Base-by-base conservation (phyloP, 2,329 filamentous ascomycete species). In the Claviceps quebecensis region DNA sequence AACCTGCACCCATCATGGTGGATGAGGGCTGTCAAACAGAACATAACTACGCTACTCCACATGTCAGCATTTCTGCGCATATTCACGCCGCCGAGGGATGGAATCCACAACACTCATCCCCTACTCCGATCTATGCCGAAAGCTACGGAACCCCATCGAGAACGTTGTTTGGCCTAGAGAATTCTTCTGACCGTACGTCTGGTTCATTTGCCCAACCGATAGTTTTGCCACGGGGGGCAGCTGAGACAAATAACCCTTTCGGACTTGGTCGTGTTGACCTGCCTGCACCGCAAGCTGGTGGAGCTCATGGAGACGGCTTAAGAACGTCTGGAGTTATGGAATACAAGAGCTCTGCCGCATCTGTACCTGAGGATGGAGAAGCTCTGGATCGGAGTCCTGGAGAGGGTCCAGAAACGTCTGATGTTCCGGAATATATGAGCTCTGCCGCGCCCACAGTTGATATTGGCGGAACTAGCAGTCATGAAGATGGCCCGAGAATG, bases 1-100 rank as follows among this genome's bases (percentile, higher is more conserved):
- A 22, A 16, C 29, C 22, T 4, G 39, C 34, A 14, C 52, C 50
- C n/a, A 16, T 52, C 5, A 69, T 69, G 65, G 60, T 67, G 5
- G 65, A 69, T 48, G 65, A 65, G 40, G 63, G 62, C 8, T 67
- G 61, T 8, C 67, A 67, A 48, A 69, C 66, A 5, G 55, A 59
- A 37, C 61, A 65, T 29, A 47, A 61, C 37, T 59, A 61, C 39
- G 61, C 61, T 45, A 61, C 57, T 17, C 59, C 63, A 4, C 56
- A 59, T 39, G 52, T 57, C 19, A 62, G 58, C 22, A 55, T 61
- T n/a, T 58, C 60, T 40, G 60, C 59, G 16, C 60, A 67, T 53
- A 50, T 59, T 13, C 58, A 55, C 14, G 48, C 59, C 16, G 36
- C 52, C 11, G 29, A 34, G 29, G 2, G 52, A 51, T 29, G 9